Evolutionary conservation across 106 monocot genomes (phyloP), one percentile per base, ranked within the genome.

Genomic region (Platanthera zijinensis): DNA sequence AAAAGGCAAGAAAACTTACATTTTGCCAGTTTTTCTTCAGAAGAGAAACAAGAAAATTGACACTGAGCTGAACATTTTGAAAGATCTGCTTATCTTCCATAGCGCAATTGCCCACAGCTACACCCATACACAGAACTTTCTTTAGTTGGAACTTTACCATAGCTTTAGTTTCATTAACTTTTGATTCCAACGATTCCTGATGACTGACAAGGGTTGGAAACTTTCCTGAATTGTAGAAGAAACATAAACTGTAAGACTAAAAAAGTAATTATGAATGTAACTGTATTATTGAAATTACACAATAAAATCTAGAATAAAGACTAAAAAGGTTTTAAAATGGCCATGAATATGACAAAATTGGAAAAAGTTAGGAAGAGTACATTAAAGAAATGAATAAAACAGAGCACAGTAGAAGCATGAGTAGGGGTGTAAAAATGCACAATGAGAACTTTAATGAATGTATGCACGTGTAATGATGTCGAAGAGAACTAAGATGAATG

Each of bases 1-100:
- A 22, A 15, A 7, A 62, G 21, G 17, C 15, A 62, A 62, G 39
- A 2, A 28, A 8, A 75, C 87, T 48, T 75, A 92, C 93, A 79
- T 90, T 93, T 79, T 93, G 90, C 93, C 93, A 93, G 70, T 93
- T 93, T 78, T 93, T 93, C 84, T 93, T 93, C 25, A 93, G 67
- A 10, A 93, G 77, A 4, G 93, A 93, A n/a, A 93, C 90, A 4
- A 93, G 84, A 78, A 93, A 93, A 76, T 93, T 93, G 48, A 93
- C 93, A 32, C 87, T 85, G 70, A 93, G 83, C 69, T 88, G 88
- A 15, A 93, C 90, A 80, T 93, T 93, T 45, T 90, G 88, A 64
- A 90, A 90, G 49, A 90, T 88, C 54, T 93, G 90, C 82, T 90
- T 93, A 19, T 93, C 93, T 48, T 93, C 93, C 93, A 93, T 90